Percentiles rank a stretch among this genome's conserved stretches.
These are phyloP conservation scores for Cyamopsis tetragonoloba DNA, from an alignment of 306 rosid genomes.

Conservation along the genomic window DNA sequence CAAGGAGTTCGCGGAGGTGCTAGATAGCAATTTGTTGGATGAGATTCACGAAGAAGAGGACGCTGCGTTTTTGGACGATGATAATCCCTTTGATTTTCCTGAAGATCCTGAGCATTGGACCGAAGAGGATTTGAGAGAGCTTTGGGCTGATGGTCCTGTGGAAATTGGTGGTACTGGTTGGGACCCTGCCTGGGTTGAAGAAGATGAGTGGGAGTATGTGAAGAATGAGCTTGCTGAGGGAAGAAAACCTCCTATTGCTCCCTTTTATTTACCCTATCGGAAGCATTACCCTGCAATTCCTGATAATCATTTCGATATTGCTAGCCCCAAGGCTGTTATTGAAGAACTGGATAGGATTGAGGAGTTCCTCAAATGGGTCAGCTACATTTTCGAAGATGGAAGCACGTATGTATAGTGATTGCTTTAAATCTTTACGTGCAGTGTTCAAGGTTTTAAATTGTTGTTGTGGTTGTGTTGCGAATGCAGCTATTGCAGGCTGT, in stretches of 20 bases:
- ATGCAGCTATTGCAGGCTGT: too few relatives aligned
- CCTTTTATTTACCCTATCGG: constrained; percentile 74
- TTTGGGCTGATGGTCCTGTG: constrained; percentile 65
- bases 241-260: constrained; percentile 59
- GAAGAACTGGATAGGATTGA: constrained; percentile 94
- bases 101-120: constrained; percentile 66
- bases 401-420: constrained; percentile 59
- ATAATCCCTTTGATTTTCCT: constrained; percentile 60
- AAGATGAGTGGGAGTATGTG: constrained; percentile 59
- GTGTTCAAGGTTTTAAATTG: not conserved
- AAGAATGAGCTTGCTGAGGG: constrained; percentile 42
- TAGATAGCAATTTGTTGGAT: constrained; percentile 4
- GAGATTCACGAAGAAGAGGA: constrained; percentile 29
- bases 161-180: constrained; percentile 63
- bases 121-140: constrained; percentile 72
- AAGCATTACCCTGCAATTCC: constrained; percentile 62
- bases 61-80: not conserved
- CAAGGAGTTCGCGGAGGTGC: not conserved
- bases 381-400: constrained; percentile 82
- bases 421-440: not conserved
- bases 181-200: constrained; percentile 74
- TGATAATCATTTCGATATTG: constrained; percentile 43
- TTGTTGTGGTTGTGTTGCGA: not conserved
- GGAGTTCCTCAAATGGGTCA: constrained; percentile 89
- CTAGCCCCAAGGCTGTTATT: constrained; percentile 51